These are phyloP conservation scores for Aspergillus fumigatus DNA, from an alignment of 2,329 filamentous ascomycete species.

Conservation along the genomic window DNA sequence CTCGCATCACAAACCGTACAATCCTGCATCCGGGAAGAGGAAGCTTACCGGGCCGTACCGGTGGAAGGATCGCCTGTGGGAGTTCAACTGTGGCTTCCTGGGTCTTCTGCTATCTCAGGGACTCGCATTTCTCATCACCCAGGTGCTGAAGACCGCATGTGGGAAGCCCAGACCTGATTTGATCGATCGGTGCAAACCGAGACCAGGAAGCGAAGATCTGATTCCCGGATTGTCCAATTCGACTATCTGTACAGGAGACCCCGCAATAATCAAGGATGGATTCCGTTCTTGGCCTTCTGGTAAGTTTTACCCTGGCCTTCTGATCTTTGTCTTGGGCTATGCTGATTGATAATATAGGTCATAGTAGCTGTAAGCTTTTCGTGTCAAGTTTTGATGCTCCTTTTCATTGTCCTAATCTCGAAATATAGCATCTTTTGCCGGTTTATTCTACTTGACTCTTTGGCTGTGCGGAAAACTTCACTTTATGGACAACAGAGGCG, in stretches of 20 bases:
- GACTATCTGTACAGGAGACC: slow-evolving; percentile 49
- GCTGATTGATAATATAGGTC: slow-evolving; percentile 18
- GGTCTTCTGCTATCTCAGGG: slow-evolving; percentile 53
- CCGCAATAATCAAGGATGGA: slow-evolving; percentile 52
- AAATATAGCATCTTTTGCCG: slow-evolving; percentile 52
- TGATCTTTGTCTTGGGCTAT: background rate
- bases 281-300: slow-evolving; percentile 58
- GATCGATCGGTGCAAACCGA: slow-evolving; percentile 51
- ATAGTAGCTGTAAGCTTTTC: slow-evolving; percentile 18
- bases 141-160: slow-evolving; percentile 54
- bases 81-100: slow-evolving; percentile 57
- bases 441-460: slow-evolving; percentile 56
- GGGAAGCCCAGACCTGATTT: slow-evolving; percentile 58
- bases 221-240: slow-evolving; percentile 41
- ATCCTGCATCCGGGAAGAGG: slow-evolving; percentile 31
- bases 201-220: slow-evolving; percentile 30
- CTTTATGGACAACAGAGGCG: slow-evolving; percentile 55
- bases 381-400: background rate
- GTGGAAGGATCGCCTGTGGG: slow-evolving; percentile 56
- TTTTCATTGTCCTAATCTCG: slow-evolving; percentile 6
- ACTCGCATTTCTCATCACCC: slow-evolving; percentile 55
- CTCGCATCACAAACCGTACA: slow-evolving; percentile 44
- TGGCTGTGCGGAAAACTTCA: slow-evolving; percentile 58
- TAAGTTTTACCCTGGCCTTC: slow-evolving; percentile 11
- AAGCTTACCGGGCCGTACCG: slow-evolving; percentile 45